Base-by-base conservation (phyloP, 139 green algal species). In the Chlamydomonas sp. region DNA sequence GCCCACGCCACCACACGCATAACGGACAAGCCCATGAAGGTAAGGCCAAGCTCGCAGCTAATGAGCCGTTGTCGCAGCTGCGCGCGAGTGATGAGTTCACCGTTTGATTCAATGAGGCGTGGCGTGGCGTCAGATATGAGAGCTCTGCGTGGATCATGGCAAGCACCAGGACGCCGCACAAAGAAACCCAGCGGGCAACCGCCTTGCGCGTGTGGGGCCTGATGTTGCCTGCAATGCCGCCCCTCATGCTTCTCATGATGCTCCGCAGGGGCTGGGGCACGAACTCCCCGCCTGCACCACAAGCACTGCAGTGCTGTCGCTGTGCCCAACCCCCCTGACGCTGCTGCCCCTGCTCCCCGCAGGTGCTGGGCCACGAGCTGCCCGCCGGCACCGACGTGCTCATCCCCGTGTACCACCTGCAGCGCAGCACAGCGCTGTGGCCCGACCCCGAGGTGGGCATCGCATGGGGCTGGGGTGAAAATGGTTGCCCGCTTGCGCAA, bases 1-100 rank as follows among this genome's bases (percentile, higher is more conserved):
- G 86, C 75, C 4, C 79, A 90, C 20, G 78, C 60, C 61, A 90
- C 79, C 10, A 76, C 77, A 0, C 77, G 90, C 20, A 4, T 16
- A 4, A 62, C 8, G 2, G 59, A 78, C 59, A 60, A 79, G 81
- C 18, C 18, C 59, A 49, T 86, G 59, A 61, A 71, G 64, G 81
- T 86, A 60, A 10, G 79, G 2, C 60, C 17, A 59, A 16, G 74
- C 57, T 31, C 57, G 58, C 57, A 14, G 15, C 10, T 10, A 69
- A 12, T 10, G 64, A 17, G 64, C 12, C 10, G 9, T 69, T 69
- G 64, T 49, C 31, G 31, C 31, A 49, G 31, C 31, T 49, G 31
- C 31, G 31, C 31, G 31, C 31, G 31, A 49, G 31, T 49, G 31
- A 49, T 49, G 31, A 49, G 31, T 49, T 49, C 31, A 49, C 31